Conservation (phyloP, 768 basidiomycete species). For the Tephrocybe sp. region DNA sequence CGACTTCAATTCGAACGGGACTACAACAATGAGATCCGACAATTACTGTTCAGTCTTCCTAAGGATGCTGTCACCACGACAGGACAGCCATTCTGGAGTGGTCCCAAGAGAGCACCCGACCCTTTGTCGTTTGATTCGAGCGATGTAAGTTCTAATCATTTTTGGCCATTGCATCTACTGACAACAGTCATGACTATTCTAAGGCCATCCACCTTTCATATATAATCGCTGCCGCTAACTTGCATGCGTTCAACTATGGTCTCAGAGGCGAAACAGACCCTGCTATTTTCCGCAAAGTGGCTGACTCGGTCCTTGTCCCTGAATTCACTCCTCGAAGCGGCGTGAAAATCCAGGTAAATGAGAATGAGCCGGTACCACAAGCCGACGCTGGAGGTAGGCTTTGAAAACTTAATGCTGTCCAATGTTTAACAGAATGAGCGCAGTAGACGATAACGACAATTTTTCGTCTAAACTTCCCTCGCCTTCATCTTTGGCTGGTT, state of each 20-base stretch:
- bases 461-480: slow-evolving; percentile 74
- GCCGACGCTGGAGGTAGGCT: slow-evolving; percentile 40
- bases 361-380: slow-evolving; percentile 83
- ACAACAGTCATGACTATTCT: neutral
- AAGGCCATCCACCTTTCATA: slow-evolving; percentile 87
- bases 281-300: slow-evolving; percentile 77
- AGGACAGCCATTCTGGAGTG: slow-evolving; percentile 98
- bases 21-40: slow-evolving; percentile 91
- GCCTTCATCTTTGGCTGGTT: slow-evolving; percentile 93
- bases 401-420: neutral
- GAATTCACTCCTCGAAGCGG: slow-evolving; percentile 93
- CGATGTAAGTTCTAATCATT: slow-evolving; percentile 56
- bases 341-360: slow-evolving; percentile 90
- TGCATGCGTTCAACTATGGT: slow-evolving; percentile 98
- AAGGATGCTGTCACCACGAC: slow-evolving; percentile 90
- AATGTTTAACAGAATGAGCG: slow-evolving; percentile 5
- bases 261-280: slow-evolving; percentile 86
- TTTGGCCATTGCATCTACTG: neutral
- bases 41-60: slow-evolving; percentile 90
- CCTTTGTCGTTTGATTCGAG: slow-evolving; percentile 82
- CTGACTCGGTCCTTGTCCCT: slow-evolving; percentile 81
- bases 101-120: slow-evolving; percentile 96
- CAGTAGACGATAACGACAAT: slow-evolving; percentile 55
- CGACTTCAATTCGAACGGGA: slow-evolving; percentile 92
- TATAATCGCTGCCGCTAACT: slow-evolving; percentile 90